Percentiles rank a stretch among this genome's conserved stretches.
phyloP scores from a whole-genome alignment of 306 rosid genomes.

The Pachyrhizus erosus region DNA sequence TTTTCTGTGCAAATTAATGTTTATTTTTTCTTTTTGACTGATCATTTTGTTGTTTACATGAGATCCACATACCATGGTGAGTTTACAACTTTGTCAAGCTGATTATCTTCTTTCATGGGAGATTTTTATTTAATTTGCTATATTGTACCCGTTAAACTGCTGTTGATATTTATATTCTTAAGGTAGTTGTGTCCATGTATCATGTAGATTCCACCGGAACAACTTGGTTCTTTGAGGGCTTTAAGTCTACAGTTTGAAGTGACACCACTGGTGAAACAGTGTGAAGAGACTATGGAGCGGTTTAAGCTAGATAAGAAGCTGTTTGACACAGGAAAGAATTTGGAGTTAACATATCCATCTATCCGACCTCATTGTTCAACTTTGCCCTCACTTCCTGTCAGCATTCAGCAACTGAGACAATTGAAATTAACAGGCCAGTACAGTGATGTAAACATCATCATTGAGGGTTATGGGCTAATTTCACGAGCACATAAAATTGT shows the following conservation, averaged over 20 bases:
- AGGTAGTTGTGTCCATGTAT: slow-evolving; percentile 43
- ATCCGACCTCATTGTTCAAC: slow-evolving; percentile 63
- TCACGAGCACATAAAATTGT: slow-evolving; percentile 74
- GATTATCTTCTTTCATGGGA: slow-evolving; percentile 11
- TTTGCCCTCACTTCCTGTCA: slow-evolving; percentile 72
- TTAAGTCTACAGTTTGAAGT: slow-evolving; percentile 79
- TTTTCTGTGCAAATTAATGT: background rate
- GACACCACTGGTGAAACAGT: slow-evolving; percentile 76
- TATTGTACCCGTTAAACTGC: background rate
- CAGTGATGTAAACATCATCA: slow-evolving; percentile 71
- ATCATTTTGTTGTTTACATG: slow-evolving; percentile 16
- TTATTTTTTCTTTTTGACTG: background rate
- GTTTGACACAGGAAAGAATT: slow-evolving; percentile 57
- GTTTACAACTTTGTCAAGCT: slow-evolving; percentile 2
- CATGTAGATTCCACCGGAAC: slow-evolving; percentile 68
- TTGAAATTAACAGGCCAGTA: slow-evolving; percentile 66
- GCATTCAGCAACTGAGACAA: slow-evolving; percentile 60
- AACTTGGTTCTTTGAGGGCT: slow-evolving; percentile 74
- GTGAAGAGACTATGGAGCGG: slow-evolving; percentile 73
- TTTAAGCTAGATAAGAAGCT: slow-evolving; percentile 61
- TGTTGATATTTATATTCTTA: slow-evolving; percentile 12
- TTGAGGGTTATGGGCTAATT: slow-evolving; percentile 72
- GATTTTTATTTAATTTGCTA: slow-evolving; percentile 6
- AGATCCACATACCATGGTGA: background rate
- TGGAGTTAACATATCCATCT: slow-evolving; percentile 71